A percentile compares a stretch with the other conserved stretches of the same genome.
These are phyloP conservation scores for Fraxinus anomala DNA, from an alignment of 257 asterid species.

Conservation along the genomic window DNA sequence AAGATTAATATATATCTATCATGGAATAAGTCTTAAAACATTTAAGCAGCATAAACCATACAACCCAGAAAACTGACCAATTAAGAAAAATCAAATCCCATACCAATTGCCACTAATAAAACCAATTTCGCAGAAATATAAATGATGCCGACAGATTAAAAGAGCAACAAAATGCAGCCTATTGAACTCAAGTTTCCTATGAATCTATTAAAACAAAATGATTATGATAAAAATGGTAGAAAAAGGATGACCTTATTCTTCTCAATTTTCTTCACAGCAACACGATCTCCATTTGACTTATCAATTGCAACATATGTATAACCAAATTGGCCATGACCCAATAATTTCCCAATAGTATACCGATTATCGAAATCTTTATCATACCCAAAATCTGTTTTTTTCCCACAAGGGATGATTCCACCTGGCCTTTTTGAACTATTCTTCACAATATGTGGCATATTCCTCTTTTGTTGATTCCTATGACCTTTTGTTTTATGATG, in stretches of 20 bases:
- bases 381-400: slow-evolving; percentile 94
- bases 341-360: slow-evolving; percentile 78
- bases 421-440: slow-evolving; percentile 48
- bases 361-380: slow-evolving; percentile 79
- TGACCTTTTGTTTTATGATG: slow-evolving; percentile 32
- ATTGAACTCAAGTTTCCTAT: neutral
- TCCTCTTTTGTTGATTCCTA: slow-evolving; percentile 48
- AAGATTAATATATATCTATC: slow-evolving; percentile 2
- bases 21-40: slow-evolving; percentile 7
- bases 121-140: slow-evolving; percentile 18
- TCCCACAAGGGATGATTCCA: slow-evolving; percentile 86
- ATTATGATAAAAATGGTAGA: neutral
- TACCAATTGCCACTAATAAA: neutral
- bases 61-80: neutral
- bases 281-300: slow-evolving; percentile 88
- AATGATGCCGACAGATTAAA: neutral
- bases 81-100: neutral
- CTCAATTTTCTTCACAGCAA: slow-evolving; percentile 94
- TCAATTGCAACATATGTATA: slow-evolving; percentile 91
- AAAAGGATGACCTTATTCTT: slow-evolving; percentile 71
- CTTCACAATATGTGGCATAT: slow-evolving; percentile 43
- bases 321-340: slow-evolving; percentile 99
- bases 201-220: neutral
- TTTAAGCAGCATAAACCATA: slow-evolving; percentile 11
- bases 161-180: neutral